Conservation (phyloP, 805 yeast genomes). For the Candida pseudoglaebosa region DNA sequence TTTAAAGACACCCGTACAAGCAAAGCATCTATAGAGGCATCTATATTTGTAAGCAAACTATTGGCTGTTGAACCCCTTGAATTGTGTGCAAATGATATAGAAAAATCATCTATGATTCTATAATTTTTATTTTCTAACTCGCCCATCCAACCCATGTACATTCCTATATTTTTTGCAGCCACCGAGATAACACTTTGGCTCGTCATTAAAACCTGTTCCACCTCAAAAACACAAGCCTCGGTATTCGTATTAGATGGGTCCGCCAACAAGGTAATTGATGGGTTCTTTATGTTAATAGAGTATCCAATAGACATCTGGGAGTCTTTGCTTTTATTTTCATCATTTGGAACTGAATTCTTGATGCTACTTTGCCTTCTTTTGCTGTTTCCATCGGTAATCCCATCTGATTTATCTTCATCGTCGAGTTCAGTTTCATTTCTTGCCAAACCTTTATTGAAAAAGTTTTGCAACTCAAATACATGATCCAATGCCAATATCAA, state of each 20-base stretch:
- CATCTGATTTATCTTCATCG: slow-evolving; percentile 12
- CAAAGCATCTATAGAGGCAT: slow-evolving; percentile 73
- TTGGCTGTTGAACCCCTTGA: slow-evolving; percentile 59
- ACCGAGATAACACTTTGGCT: slow-evolving; percentile 64
- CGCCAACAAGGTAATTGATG: slow-evolving; percentile 76
- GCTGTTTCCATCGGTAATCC: background rate
- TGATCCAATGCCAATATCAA: slow-evolving; percentile 84
- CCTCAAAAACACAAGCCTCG: slow-evolving; percentile 87
- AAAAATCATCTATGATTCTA: slow-evolving; percentile 84
- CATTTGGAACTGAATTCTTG: slow-evolving; percentile 1
- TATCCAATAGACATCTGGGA: slow-evolving; percentile 34
- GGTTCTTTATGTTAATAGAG: slow-evolving; percentile 67
- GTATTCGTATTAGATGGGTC: slow-evolving; percentile 66
- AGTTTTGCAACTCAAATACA: slow-evolving; percentile 68
- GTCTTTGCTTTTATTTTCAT: slow-evolving; percentile 5
- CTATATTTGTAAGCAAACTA: slow-evolving; percentile 58
- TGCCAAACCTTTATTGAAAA: slow-evolving; percentile 49
- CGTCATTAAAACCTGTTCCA: slow-evolving; percentile 71
- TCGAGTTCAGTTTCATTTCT: slow-evolving; percentile 14
- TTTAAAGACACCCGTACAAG: slow-evolving; percentile 77
- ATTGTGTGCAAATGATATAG: slow-evolving; percentile 71
- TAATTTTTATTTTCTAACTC: slow-evolving; percentile 56
- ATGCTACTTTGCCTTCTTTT: slow-evolving; percentile 1
- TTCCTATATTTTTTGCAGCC: slow-evolving; percentile 74
- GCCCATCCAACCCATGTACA: slow-evolving; percentile 80